Evolutionary conservation across 192 early-diverging fungal genomes (phyloP), one percentile per base, ranked within the genome.

Genomic region (Coemansia javaensis): DNA sequence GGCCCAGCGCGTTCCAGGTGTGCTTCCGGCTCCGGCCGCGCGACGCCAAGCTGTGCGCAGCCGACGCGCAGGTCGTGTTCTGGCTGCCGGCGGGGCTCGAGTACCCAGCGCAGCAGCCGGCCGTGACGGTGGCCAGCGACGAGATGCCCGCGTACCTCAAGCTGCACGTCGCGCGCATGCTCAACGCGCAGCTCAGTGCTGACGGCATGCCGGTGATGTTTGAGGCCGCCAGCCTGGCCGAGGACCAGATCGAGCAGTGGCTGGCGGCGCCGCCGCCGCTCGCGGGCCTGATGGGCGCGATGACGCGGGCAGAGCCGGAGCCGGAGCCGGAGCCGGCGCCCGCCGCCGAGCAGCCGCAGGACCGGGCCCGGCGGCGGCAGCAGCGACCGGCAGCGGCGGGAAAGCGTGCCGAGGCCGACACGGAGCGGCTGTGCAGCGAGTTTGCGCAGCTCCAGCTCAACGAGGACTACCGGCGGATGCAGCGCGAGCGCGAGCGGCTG

Each of bases 131-230:
- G 24, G 47, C 72, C 9, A 78, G 84, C 58, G 77, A 69, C n/a
- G 52, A 45, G 21, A 59, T 91, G 18, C 87, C 92, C 0, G 80
- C 83, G 3, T 91, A 88, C 57, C 68, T 90, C 12, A 73, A 79
- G 40, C 69, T 85, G 23, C 75, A 79, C 10, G 67, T 78, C 8
- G 79, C 80, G 5, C 63, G 73, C 32, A 71, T 56, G 41, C 51
- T 84, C 0, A 66, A 79, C 46, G 7, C 8, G 5, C 22, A 17
- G 15, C 27, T 62, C 21, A 30, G 43, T 2, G 28, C 27, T 12
- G 51, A 53, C 33, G 70, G 63, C 0, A 13, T 66, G 48, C 70
- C 82, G 0, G 71, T 83, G 33, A 42, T 86, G 1, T 81, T 80
- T 22, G 81, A 81, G 45, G 79, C 78, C 7, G 81, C 77, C 2